Conservation (phyloP, 1,139 yeast species). For the Candida gigantensis region DNA sequence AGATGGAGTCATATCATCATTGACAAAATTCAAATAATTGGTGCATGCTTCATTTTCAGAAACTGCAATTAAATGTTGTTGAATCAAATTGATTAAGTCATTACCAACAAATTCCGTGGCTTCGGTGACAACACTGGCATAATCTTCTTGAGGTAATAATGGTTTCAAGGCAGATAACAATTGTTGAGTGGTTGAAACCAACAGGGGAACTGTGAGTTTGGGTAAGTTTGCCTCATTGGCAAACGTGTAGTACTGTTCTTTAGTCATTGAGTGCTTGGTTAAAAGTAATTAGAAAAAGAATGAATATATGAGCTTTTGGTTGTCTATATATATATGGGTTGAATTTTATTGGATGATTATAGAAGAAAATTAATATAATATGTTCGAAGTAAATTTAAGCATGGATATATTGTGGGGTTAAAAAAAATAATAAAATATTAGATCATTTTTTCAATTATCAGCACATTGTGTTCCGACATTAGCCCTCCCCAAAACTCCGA, state of each 20-base stretch:
- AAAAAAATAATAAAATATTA: no score
- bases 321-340: no score
- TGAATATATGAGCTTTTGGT: no score
- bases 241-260: conserved; percentile 17
- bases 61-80: conserved; percentile 51
- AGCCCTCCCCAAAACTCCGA: no score
- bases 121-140: conserved; percentile 36
- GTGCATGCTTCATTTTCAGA: conserved; percentile 36
- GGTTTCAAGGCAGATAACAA: conserved; percentile 53
- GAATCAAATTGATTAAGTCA: conserved; percentile 46
- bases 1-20: conserved; percentile 60
- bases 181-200: conserved; percentile 47
- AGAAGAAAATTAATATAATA: no score
- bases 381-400: no score
- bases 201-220: conserved; percentile 55
- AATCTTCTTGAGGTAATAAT: conserved; percentile 45
- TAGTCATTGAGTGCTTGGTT: no score
- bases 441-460: no score
- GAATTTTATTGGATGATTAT: no score
- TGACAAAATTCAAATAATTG: conserved; percentile 63
- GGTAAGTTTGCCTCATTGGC: conserved; percentile 35
- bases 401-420: no score
- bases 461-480: no score
- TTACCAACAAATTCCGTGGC: conserved; percentile 47
- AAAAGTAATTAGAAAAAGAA: no score